Evolutionary conservation across 169 alveolate genomes (phyloP), one percentile per base, ranked within the genome.

Genomic region (Babesia caballi): DNA sequence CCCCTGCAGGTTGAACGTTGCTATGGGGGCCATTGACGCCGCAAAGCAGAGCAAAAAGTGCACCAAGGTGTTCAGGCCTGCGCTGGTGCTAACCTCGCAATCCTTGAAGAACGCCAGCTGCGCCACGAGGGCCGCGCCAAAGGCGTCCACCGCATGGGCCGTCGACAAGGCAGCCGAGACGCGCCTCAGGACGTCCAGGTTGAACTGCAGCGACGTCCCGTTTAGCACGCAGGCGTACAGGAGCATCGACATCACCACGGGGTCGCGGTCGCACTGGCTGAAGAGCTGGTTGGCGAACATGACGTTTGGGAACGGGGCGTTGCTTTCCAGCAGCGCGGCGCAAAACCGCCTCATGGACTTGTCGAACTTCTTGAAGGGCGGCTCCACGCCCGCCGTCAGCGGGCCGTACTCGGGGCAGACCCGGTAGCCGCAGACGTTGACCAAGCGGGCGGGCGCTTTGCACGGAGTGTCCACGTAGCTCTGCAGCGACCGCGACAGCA

Each of bases 211-310:
- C 27, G 46, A 44, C 0, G 73, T 47, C 6, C 73, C 73, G n/a
- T 61, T 63, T 47, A 15, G 46, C 2, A 53, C 52, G 44, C 19
- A 42, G 32, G 49, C 49, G 23, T 63, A 63, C 3, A 63, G 21
- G 36, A 63, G 25, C 44, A 21, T 17, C 2, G 60, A 63, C n/a
- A 25, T 3, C 21, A 63, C 33, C 30, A 63, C 25, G 54, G 73
- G 73, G 35, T 63, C 73, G 25, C 38, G 4, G 27, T 60, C 1
- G 49, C 73, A 63, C 25, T 47, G 58, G 9, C 33, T 41, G 33
- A 63, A 40, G 30, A 63, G 36, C 41, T 63, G 61, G 73, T 36
- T 63, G 47, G 32, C 47, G 49, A 63, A 63, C 58, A 63, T 63
- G 19, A 32, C 51, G 38, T 63, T 63, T n/a, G 73, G 61, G 15